phyloP scores from a whole-genome alignment of 2,329 filamentous ascomycete genomes.

The Epichloe sylvatica region DNA sequence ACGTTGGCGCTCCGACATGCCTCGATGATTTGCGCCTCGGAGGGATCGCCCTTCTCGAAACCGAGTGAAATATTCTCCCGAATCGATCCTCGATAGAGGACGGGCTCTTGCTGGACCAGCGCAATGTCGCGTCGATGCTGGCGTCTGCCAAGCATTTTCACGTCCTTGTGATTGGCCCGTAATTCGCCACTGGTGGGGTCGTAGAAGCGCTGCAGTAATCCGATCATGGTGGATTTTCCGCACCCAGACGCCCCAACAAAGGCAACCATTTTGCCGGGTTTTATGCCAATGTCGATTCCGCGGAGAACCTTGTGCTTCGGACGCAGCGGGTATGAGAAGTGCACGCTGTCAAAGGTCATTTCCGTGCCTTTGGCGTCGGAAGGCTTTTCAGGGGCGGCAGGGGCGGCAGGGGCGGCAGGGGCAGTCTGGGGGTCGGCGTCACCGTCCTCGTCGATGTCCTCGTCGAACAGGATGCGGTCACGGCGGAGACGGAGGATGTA shows the following conservation, averaged over 20 bases:
- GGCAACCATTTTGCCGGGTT: slow-evolving; percentile 35
- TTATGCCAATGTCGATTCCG: slow-evolving; percentile 26
- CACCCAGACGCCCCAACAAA: slow-evolving; percentile 45
- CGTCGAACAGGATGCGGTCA: slow-evolving; percentile 15
- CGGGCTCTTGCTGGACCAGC: slow-evolving; percentile 28
- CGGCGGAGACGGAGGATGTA: slow-evolving; percentile 31
- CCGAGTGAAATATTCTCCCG: slow-evolving; percentile 43
- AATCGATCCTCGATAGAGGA: slow-evolving; percentile 36
- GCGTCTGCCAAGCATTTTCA: slow-evolving; percentile 16
- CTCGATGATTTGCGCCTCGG: slow-evolving; percentile 27
- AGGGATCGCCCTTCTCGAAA: slow-evolving; percentile 15
- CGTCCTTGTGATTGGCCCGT: slow-evolving; percentile 16
- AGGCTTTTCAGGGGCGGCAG: background rate
- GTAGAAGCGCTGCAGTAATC: slow-evolving; percentile 33
- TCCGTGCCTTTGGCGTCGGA: slow-evolving; percentile 15
- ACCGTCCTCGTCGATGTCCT: slow-evolving; percentile 11
- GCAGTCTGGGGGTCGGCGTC: slow-evolving; percentile 5
- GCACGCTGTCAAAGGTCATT: slow-evolving; percentile 36
- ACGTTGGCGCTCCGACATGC: slow-evolving; percentile 42
- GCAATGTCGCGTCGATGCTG: slow-evolving; percentile 22
- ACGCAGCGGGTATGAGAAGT: slow-evolving; percentile 42
- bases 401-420: background rate
- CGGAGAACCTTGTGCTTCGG: slow-evolving; percentile 22
- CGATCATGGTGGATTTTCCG: slow-evolving; percentile 47
- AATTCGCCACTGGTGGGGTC: slow-evolving; percentile 20